These are phyloP conservation scores for Cercospora nicotianae DNA, from an alignment of 2,329 filamentous ascomycete genomes.

Conservation along the genomic window DNA sequence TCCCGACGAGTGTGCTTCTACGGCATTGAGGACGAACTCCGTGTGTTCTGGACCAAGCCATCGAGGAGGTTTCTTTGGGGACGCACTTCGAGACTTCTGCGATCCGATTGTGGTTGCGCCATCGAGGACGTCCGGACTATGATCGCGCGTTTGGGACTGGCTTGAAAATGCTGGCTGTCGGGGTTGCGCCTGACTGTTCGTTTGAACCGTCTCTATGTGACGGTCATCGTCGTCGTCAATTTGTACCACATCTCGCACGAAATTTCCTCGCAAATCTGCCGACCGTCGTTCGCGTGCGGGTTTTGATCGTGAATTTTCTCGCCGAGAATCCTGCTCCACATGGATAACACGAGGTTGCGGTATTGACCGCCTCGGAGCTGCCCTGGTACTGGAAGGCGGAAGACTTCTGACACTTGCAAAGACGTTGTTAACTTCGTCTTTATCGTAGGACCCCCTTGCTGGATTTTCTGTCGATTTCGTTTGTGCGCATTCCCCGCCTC, in stretches of 20 bases:
- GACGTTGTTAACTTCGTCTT: not conserved
- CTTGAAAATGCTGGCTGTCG: not conserved
- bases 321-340: not conserved
- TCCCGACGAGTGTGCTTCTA: too few species aligned
- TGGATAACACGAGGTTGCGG: not conserved
- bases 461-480: not conserved
- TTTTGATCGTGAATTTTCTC: not conserved
- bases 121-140: constrained; percentile 16
- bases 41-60: too few species aligned
- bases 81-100: not conserved
- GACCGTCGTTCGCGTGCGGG: not conserved
- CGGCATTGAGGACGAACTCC: too few species aligned
- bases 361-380: not conserved
- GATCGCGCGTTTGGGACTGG: not conserved
- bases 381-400: not conserved
- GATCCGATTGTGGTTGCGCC: constrained; percentile 8
- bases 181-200: not conserved
- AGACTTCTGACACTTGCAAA: not conserved
- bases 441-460: not conserved
- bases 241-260: not conserved
- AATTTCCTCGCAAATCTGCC: not conserved
- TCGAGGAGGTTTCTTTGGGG: not conserved
- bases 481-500: not conserved
- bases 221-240: not conserved
- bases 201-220: not conserved